Evolutionary conservation across 2,329 filamentous ascomycete species (phyloP).

Genomic region (Microcyclosporella mali): DNA sequence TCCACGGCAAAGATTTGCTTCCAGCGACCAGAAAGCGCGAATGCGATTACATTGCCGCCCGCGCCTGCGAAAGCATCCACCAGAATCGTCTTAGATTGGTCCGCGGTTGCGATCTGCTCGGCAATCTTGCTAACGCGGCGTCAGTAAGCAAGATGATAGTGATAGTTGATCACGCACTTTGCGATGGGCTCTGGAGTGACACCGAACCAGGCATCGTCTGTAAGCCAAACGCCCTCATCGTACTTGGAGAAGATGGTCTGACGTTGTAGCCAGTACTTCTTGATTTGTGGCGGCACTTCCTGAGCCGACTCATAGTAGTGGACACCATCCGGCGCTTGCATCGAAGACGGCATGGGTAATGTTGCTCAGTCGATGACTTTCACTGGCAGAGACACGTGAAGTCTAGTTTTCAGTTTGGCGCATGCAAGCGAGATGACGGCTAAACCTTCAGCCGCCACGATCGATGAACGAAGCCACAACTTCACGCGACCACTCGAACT

Average conservation of each 20-base stretch:
- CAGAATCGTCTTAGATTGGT: constrained; percentile 56
- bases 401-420: too few species aligned
- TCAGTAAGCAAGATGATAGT: neutral
- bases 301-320: constrained; percentile 66
- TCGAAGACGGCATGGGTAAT: constrained; percentile 8
- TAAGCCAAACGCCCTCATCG: constrained; percentile 82
- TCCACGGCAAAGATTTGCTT: constrained; percentile 82
- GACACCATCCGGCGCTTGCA: constrained; percentile 53
- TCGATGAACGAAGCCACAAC: too few species aligned
- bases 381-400: too few species aligned
- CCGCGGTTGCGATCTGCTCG: constrained; percentile 56
- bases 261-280: constrained; percentile 89
- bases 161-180: constrained; percentile 49
- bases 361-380: too few species aligned
- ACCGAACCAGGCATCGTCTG: constrained; percentile 91
- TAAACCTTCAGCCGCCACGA: too few species aligned
- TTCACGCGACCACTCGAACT: too few species aligned
- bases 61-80: constrained; percentile 89
- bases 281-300: constrained; percentile 75
- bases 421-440: too few species aligned
- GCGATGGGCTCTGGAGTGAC: constrained; percentile 92
- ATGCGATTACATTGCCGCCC: constrained; percentile 92
- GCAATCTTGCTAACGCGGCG: constrained; percentile 61
- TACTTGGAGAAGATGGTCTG: constrained; percentile 83
- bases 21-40: constrained; percentile 75